A percentile compares a stretch with the other conserved stretches of the same genome.
phyloP scores from a whole-genome alignment of 371 early-diverging fungal species.

The Mortierella sp. region DNA sequence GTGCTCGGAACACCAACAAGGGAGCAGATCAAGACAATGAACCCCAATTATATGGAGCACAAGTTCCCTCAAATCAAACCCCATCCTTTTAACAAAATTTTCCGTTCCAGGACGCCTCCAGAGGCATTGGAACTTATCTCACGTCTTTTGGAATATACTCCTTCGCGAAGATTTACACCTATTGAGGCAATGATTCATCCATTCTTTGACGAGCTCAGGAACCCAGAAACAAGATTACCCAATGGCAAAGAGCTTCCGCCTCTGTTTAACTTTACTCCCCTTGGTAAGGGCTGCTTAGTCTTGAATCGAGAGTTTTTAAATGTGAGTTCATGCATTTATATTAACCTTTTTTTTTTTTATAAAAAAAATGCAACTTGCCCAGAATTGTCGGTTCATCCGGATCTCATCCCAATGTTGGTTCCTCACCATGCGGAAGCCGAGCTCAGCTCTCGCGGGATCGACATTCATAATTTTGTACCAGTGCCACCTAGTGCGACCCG shows the following conservation, averaged over 20 bases:
- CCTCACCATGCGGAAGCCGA: slow-evolving; percentile 77
- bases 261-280: slow-evolving; percentile 91
- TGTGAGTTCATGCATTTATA: neutral
- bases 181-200: slow-evolving; percentile 95
- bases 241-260: slow-evolving; percentile 87
- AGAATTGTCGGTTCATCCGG: slow-evolving; percentile 87
- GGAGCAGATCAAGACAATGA: slow-evolving; percentile 96
- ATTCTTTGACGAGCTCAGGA: slow-evolving; percentile 97
- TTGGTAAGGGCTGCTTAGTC: slow-evolving; percentile 65
- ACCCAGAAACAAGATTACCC: slow-evolving; percentile 83
- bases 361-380: neutral
- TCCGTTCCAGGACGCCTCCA: slow-evolving; percentile 84
- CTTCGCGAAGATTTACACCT: slow-evolving; percentile 90
- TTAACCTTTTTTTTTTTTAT: neutral
- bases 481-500: slow-evolving; percentile 57
- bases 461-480: slow-evolving; percentile 74
- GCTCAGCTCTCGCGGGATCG: slow-evolving; percentile 71
- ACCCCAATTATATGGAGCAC: slow-evolving; percentile 97
- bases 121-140: slow-evolving; percentile 93
- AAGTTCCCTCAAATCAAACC: slow-evolving; percentile 98
- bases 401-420: slow-evolving; percentile 75
- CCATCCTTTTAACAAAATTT: slow-evolving; percentile 90
- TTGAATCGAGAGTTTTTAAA: neutral
- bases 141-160: slow-evolving; percentile 95
- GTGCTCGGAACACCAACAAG: slow-evolving; percentile 98